A percentile compares a stretch with the other conserved stretches of the same genome.
phyloP scores from a whole-genome alignment of 139 green algal species.

The Chlorella sp. region DNA sequence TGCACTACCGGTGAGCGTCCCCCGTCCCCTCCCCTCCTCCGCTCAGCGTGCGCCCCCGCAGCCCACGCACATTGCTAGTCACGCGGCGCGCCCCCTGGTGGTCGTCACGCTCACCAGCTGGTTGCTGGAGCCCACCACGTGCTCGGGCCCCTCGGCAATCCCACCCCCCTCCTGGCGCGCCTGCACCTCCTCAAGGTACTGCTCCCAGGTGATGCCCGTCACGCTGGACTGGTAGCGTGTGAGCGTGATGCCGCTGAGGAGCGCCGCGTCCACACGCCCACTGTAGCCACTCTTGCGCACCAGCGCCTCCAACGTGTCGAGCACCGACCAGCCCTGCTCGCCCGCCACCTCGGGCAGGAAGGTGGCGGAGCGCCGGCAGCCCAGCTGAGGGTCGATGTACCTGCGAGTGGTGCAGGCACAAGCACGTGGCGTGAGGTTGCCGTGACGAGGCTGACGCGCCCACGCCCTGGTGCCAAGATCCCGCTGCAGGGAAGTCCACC shows the following conservation, averaged over 20 bases:
- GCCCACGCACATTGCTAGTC: too few species aligned
- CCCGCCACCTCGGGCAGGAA: conserved; percentile 73
- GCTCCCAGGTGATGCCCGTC: neutral
- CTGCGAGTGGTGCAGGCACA: neutral
- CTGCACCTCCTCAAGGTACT: neutral
- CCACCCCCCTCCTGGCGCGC: too few species aligned
- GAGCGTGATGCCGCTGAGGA: neutral
- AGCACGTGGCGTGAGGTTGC: neutral
- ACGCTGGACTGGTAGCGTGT: conserved; percentile 1
- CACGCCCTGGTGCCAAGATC: too few species aligned
- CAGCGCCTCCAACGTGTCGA: neutral
- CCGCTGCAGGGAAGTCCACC: too few species aligned
- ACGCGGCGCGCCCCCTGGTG: too few species aligned
- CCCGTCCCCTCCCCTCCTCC: too few species aligned
- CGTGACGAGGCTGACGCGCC: too few species aligned
- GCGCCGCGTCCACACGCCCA: neutral
- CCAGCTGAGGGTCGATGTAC: conserved; percentile 45
- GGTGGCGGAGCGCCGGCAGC: conserved; percentile 53
- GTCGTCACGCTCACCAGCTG: too few species aligned
- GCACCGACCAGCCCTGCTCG: conserved; percentile 35
- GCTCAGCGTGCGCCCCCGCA: too few species aligned
- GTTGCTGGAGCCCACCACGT: too few species aligned
- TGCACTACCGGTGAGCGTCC: too few species aligned
- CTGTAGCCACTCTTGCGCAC: neutral
- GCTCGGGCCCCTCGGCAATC: too few species aligned